These are phyloP conservation scores for Phytophthora litchii DNA, from an alignment of 352 stramenopile species.

Conservation along the genomic window DNA sequence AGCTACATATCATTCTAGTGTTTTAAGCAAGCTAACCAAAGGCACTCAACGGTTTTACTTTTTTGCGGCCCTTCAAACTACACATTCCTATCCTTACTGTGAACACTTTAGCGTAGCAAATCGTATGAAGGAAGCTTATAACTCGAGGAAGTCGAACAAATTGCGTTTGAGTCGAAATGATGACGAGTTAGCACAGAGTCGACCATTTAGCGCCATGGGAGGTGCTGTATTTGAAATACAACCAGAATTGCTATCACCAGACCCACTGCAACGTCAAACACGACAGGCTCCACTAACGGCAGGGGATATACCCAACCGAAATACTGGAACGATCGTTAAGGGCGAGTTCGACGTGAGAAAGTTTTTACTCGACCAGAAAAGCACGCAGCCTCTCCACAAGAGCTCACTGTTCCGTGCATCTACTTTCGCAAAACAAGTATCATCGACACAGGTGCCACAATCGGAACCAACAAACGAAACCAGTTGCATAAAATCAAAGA, in stretches of 20 bases:
- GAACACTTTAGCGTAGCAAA: neutral
- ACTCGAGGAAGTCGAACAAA: constrained; percentile 5
- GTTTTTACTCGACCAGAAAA: constrained; percentile 72
- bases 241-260: constrained; percentile 1
- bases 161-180: neutral
- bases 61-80: neutral
- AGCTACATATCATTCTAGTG: too few species aligned
- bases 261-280: constrained; percentile 11
- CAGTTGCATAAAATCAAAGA: constrained; percentile 22
- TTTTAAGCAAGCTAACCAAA: too few species aligned
- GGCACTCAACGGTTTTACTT: neutral
- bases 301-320: neutral
- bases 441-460: constrained; percentile 19
- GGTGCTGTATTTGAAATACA: constrained; percentile 24
- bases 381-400: constrained; percentile 53
- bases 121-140: constrained; percentile 14
- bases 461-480: constrained; percentile 1
- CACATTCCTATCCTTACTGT: neutral
- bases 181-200: constrained; percentile 1
- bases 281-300: constrained; percentile 11
- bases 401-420: constrained; percentile 62
- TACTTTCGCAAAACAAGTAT: constrained; percentile 29
- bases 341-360: constrained; percentile 67
- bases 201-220: constrained; percentile 50
- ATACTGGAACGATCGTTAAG: constrained; percentile 1